Evolutionary conservation across 2,329 filamentous ascomycete species (phyloP).

Genomic region (Tolypocladium guangdongense): DNA sequence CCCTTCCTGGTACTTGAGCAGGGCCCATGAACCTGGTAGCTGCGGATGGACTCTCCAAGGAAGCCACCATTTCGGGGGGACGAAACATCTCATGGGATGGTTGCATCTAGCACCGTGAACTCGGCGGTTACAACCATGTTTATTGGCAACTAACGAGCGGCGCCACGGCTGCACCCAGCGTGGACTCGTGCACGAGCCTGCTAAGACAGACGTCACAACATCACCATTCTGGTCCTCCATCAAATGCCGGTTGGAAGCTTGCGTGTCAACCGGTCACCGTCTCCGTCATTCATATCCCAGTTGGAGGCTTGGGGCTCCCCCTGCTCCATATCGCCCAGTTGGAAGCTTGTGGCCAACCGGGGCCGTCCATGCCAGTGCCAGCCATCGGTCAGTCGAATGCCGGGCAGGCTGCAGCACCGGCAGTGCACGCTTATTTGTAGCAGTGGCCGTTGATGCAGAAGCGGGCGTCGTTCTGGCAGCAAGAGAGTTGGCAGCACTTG

Average conservation of each 20-base stretch:
- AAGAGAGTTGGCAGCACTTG: constrained; percentile 5
- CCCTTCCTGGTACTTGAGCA: too few species aligned
- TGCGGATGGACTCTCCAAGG: too few species aligned
- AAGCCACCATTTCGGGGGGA: too few species aligned
- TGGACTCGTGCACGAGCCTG: not conserved
- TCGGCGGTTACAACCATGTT: not conserved
- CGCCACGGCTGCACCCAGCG: not conserved
- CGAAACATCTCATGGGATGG: too few species aligned
- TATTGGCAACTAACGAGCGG: not conserved
- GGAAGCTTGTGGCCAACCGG: not conserved
- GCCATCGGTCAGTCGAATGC: not conserved
- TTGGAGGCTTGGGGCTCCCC: too few species aligned
- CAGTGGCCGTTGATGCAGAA: constrained; percentile 6
- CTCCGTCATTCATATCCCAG: not conserved
- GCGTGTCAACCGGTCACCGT: not conserved
- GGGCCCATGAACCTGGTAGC: too few species aligned
- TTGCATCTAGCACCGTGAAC: not conserved
- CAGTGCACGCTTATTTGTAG: not conserved
- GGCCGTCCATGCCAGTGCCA: not conserved
- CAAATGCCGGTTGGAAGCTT: not conserved
- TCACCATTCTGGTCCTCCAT: not conserved
- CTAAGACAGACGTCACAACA: not conserved
- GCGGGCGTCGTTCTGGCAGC: constrained; percentile 2
- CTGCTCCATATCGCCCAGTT: not conserved
- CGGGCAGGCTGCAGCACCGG: not conserved